Base-by-base conservation (phyloP, 139 green algal genomes). In the Volvox reticuliferus region DNA sequence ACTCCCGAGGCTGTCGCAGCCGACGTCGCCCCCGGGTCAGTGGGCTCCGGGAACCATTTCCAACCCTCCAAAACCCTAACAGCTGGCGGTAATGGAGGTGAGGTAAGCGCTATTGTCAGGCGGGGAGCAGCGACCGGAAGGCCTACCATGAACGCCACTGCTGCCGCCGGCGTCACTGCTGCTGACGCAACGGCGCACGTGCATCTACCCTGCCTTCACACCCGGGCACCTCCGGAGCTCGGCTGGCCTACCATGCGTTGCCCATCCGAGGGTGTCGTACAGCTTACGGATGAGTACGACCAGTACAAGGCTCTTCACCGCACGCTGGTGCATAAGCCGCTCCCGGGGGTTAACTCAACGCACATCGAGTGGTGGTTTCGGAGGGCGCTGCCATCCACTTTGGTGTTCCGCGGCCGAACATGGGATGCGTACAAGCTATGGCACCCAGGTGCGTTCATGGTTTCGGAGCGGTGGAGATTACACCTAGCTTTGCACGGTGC, bases 361-460 rank as follows among this genome's bases (percentile, higher is more conserved):
- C 37, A 82, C 69, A 24, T 82, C 14, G 85, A 36, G 32, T 89
- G 85, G 85, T 89, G 85, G 85, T 89, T 89, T 76, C 22, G 85
- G 0, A 55, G 33, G 0, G 85, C 69, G 26, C 69, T 82, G 85
- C 85, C 85, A 12, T 69, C 44, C 6, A 32, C 1, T 1, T 24
- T 89, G 16, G 3, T 24, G 0, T 89, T 62, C 69, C 18, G 37
- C 2, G 85, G 85, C 28, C 37, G 28, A 5, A 13, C 28, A 0
- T 89, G 69, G 69, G 85, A 89, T 50, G 85, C 85, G 1, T 89
- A 89, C 69, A 71, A 73, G 28, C 85, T 89, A 12, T 89, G 85
- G 85, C 85, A 89, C 85, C 69, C 85, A 3, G 85, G 85, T 89
- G 67, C 0, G 9, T 55, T 9, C 44, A 55, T 5, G 44, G 44